A percentile compares a stretch with the other conserved stretches of the same genome.
Conservation (phyloP, 768 basidiomycete genomes). For the Mycena pura region DNA sequence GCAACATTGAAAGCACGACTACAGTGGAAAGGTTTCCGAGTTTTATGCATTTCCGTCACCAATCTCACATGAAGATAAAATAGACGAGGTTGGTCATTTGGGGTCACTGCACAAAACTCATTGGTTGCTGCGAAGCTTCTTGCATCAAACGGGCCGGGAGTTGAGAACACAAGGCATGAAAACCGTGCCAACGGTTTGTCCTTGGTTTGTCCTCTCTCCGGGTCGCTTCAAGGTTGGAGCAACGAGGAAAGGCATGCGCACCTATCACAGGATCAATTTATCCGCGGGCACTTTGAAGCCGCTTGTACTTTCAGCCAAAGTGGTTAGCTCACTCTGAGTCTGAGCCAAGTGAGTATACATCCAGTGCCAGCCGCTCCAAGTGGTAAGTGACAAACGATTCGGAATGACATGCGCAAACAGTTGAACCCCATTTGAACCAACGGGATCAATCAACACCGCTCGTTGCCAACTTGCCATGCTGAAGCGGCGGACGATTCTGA, state of each 20-base stretch:
- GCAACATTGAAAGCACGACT: background rate
- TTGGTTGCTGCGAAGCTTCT: background rate
- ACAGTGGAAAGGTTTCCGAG: background rate
- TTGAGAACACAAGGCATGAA: background rate
- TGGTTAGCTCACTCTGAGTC: background rate
- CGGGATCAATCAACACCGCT: too few relatives aligned
- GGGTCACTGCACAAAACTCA: background rate
- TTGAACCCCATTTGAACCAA: too few relatives aligned
- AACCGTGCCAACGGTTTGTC: background rate
- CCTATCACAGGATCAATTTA: conserved; percentile 4
- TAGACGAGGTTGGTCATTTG: conserved; percentile 15
- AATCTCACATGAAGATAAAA: background rate
- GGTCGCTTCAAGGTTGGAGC: background rate
- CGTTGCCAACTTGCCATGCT: too few relatives aligned
- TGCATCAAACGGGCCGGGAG: conserved; percentile 6
- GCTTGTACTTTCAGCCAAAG: background rate
- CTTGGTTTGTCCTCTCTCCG: background rate
- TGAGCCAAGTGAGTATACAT: too few relatives aligned
- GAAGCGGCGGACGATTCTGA: background rate
- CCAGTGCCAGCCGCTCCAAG: too few relatives aligned
- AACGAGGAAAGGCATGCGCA: too few relatives aligned
- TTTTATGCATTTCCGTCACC: background rate
- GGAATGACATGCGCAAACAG: too few relatives aligned
- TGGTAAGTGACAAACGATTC: too few relatives aligned
- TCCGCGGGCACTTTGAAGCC: background rate